Base-by-base conservation (phyloP, 768 basidiomycete genomes). In the Boletus vinaceobasis region DNA sequence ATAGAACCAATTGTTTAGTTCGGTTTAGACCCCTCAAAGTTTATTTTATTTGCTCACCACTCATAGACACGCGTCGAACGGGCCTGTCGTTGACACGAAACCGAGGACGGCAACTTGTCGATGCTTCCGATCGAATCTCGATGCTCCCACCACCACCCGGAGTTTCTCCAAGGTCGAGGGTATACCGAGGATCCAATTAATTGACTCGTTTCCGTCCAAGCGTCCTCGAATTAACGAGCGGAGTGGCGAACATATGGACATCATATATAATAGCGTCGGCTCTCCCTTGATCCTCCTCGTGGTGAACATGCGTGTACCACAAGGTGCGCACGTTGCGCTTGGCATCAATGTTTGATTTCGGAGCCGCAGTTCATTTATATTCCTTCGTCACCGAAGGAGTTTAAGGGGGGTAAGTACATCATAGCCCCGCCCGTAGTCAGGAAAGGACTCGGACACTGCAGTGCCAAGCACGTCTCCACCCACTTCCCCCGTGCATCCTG, bases 381-480 rank as follows among this genome's bases (percentile, higher is more conserved):
- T 5, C 21, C 6, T 40, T 31, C 33, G 39, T 53, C 45, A 55
- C 36, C 19, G 32, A 35, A 36, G 31, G 27, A 40, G 21, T 48
- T 56, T 45, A 49, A 51, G 4, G 36, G 36, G 43, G 43, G 29
- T 23, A 36, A 29, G 29, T 23, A 6, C 4, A 37, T 53, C 23
- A 35, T 31, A 38, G n/a, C 36, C 38, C 43, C 8, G 23, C 37
- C 32, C 32, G 19, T 42, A 38, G 37, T 39, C 33, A n/a, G n/a
- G 51, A 65, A 48, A 62, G 11, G 60, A 47, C 47, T 65, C 62
- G 63, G 61, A 29, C 29, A 54, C 54, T 61, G 37, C 46, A 42
- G 23, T 49, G 51, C 40, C 43, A 53, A 38, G 51, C 56, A 55
- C 50, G 50, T 43, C 31, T 40, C 17, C 52, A 56, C 29, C 26